Percentiles rank a stretch among this genome's conserved stretches.
These are phyloP conservation scores for Fusarium scirpi DNA, from an alignment of 2,329 filamentous ascomycete species.

Conservation along the genomic window DNA sequence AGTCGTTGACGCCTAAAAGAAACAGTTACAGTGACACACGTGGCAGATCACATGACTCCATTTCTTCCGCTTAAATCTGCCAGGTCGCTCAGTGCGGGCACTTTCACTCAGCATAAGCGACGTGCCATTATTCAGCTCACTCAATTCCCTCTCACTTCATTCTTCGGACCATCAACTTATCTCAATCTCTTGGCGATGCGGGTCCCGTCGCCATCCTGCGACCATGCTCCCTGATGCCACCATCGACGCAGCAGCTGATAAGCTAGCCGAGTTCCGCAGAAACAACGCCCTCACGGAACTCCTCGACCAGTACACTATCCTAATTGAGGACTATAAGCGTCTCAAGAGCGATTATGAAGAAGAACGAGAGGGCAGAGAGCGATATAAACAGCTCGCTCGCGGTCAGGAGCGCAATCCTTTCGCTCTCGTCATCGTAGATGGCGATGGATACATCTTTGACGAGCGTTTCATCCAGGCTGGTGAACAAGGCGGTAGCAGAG, in stretches of 20 bases:
- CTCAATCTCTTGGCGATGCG: conserved; percentile 27
- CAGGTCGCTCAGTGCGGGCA: neutral
- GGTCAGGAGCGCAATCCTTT: conserved; percentile 67
- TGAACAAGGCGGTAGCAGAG: conserved; percentile 66
- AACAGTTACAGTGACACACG: conserved; percentile 3
- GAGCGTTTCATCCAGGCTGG: conserved; percentile 61
- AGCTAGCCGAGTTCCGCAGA: conserved; percentile 50
- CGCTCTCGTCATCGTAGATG: conserved; percentile 71
- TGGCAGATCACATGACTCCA: conserved; percentile 21
- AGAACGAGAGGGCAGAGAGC: conserved; percentile 64
- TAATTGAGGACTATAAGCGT: conserved; percentile 66
- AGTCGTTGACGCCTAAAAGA: conserved; percentile 12
- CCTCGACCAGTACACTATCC: conserved; percentile 49
- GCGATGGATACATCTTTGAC: conserved; percentile 68
- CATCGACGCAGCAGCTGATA: conserved; percentile 40
- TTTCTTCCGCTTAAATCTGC: conserved; percentile 9
- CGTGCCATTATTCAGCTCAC: neutral
- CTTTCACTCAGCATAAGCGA: conserved; percentile 17
- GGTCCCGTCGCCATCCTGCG: conserved; percentile 16
- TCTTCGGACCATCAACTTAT: neutral
- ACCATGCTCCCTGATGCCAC: conserved; percentile 40
- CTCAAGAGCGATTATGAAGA: conserved; percentile 70
- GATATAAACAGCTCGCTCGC: conserved; percentile 65
- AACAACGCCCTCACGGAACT: conserved; percentile 47
- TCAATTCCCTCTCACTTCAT: neutral